These are phyloP conservation scores for Botrytis deweyae DNA, from an alignment of 2,329 filamentous ascomycete species.

Conservation along the genomic window DNA sequence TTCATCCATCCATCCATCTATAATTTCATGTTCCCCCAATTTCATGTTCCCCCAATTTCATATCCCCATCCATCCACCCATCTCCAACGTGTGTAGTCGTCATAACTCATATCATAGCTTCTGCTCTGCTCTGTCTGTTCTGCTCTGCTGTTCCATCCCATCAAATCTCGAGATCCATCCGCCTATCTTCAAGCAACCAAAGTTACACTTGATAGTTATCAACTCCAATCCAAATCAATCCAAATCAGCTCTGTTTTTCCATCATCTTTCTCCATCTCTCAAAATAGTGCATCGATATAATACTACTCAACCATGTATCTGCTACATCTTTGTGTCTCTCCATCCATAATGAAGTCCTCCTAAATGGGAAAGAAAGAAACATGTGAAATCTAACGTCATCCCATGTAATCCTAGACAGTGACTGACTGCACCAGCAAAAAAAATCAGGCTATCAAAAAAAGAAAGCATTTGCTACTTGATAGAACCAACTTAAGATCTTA, in stretches of 20 bases:
- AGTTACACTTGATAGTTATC: background rate
- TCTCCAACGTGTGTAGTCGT: background rate
- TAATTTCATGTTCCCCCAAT: background rate
- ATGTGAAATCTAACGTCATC: slow-evolving; percentile 4
- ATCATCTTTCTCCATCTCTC: background rate
- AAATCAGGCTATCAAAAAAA: slow-evolving; percentile 5
- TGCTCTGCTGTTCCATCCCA: background rate
- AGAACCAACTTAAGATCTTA: background rate
- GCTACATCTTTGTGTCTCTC: background rate
- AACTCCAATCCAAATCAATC: background rate
- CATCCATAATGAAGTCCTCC: background rate
- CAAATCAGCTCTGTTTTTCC: background rate
- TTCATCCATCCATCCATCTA: slow-evolving; percentile 3
- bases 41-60: background rate
- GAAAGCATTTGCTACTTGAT: background rate
- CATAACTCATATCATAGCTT: slow-evolving; percentile 13
- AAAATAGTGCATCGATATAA: background rate
- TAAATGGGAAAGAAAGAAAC: background rate
- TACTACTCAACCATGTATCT: background rate
- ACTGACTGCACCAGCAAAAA: background rate
- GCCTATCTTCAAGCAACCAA: background rate
- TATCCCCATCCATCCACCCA: background rate
- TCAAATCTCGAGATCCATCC: background rate
- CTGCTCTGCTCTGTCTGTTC: background rate
- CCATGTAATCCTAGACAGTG: background rate